Evolutionary conservation across 176 grass and related monocot species (phyloP).

Genomic region (Panicum miliaceum): DNA sequence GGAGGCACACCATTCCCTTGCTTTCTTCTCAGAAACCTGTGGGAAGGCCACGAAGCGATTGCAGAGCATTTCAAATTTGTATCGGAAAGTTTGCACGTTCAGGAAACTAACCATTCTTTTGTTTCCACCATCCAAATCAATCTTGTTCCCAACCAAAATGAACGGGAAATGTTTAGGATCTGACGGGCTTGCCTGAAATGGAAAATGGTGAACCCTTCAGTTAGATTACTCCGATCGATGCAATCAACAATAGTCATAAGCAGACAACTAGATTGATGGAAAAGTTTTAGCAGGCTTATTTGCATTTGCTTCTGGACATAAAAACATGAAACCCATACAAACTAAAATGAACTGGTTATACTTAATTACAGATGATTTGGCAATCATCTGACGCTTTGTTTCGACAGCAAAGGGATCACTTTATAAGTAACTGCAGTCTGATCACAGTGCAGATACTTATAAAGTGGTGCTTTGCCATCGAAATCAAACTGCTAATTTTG

Average conservation of each 20-base stretch:
- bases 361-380: neutral
- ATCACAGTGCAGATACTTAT: too few relatives aligned
- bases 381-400: neutral
- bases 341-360: neutral
- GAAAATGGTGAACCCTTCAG: neutral
- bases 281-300: neutral
- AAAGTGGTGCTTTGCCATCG: too few relatives aligned
- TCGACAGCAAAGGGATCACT: neutral
- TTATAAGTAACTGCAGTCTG: neutral
- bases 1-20: conserved; percentile 84
- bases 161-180: conserved; percentile 82
- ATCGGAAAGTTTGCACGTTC: neutral
- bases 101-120: conserved; percentile 66
- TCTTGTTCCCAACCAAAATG: conserved; percentile 93
- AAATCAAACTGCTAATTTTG: neutral
- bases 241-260: neutral
- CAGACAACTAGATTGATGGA: neutral
- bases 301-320: neutral
- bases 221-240: conserved; percentile 9
- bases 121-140: conserved; percentile 84
- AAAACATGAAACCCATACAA: neutral
- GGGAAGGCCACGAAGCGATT: neutral
- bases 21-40: conserved; percentile 90
- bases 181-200: conserved; percentile 65
- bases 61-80: neutral